phyloP scores from a whole-genome alignment of 1,284 basidiomycete species.

The Rhodotorula sp. region DNA sequence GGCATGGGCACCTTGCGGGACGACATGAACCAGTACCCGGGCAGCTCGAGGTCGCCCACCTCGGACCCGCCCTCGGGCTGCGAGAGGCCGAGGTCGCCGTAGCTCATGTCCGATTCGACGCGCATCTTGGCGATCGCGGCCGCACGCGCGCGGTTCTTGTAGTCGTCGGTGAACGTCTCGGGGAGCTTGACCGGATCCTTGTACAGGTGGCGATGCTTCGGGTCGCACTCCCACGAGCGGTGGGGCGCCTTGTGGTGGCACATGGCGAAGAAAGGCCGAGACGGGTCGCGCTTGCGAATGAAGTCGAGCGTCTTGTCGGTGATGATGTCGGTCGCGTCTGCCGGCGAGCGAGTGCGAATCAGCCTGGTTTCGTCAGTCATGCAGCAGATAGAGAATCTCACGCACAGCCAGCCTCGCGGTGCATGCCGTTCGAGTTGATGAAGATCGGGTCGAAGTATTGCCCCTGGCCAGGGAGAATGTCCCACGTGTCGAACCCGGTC shows the following conservation, averaged over 20 bases:
- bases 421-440: slow-evolving; percentile 30
- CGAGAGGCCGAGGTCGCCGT: slow-evolving; percentile 1
- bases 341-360: no score
- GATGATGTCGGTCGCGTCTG: slow-evolving; percentile 44
- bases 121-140: slow-evolving; percentile 9
- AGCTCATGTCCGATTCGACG: slow-evolving; percentile 9
- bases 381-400: no score
- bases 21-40: background rate
- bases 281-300: slow-evolving; percentile 34
- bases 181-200: slow-evolving; percentile 39
- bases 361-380: no score
- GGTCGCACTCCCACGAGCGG: slow-evolving; percentile 43
- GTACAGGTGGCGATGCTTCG: slow-evolving; percentile 42
- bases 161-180: slow-evolving; percentile 31
- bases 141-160: slow-evolving; percentile 6
- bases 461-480: slow-evolving; percentile 43
- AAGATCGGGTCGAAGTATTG: slow-evolving; percentile 42
- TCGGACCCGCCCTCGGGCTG: slow-evolving; percentile 7
- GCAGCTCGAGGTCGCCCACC: slow-evolving; percentile 11
- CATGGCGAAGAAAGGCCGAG: slow-evolving; percentile 43
- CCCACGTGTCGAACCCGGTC: slow-evolving; percentile 44
- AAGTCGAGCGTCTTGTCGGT: slow-evolving; percentile 44
- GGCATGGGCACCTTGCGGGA: slow-evolving; percentile 9
- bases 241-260: slow-evolving; percentile 46
- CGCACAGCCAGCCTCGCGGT: slow-evolving; percentile 33